Base-by-base conservation (phyloP, 192 early-diverging fungal genomes). In the Gamsiella multidivaricata region DNA sequence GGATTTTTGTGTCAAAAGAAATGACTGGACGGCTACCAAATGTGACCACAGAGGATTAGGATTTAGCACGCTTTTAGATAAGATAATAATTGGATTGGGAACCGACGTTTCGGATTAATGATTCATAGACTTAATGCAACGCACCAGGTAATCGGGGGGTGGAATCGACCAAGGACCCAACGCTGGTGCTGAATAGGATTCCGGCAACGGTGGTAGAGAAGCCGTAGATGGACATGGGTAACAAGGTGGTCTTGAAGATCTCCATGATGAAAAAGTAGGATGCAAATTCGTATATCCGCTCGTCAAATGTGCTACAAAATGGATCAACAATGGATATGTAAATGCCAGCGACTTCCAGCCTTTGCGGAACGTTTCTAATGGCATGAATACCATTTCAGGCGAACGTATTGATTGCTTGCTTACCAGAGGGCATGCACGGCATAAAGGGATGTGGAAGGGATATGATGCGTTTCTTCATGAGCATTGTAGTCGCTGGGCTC, bases 201-300 rank as follows among this genome's bases (percentile, higher is more conserved):
- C 65, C 80, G 7, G 61, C 65, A 5, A 64, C 65, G 8, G 80
- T 81, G 25, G 80, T 81, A 1, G 66, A 68, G 53, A 81, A 69
- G 0, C 80, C 80, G 34, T 74, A 81, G 6, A 81, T 42, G 15
- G 80, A 81, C 58, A 72, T 67, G 25, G 65, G 63, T 14, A 81
- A 12, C 3, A 81, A 41, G 9, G 80, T 74, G 1, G 70, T 74
- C 32, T 65, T 60, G 59, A 81, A 81, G 41, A 81, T 69, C 54
- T 81, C 70, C 51, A 74, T 74, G 47, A 81, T 60, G 41, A 81
- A 81, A 23, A 81, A 65, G 50, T 62, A 72, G n/a, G 70, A 66
- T 17, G 69, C 80, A 59, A 81, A 81, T 28, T 81, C 80, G 43
- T 73, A 81, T 14, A 69, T 37, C 20, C 80, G 54, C 25, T 81